A percentile compares a stretch with the other conserved stretches of the same genome.
phyloP scores from a whole-genome alignment of 75 land plant genomes.

The Selaginella tamariscina region DNA sequence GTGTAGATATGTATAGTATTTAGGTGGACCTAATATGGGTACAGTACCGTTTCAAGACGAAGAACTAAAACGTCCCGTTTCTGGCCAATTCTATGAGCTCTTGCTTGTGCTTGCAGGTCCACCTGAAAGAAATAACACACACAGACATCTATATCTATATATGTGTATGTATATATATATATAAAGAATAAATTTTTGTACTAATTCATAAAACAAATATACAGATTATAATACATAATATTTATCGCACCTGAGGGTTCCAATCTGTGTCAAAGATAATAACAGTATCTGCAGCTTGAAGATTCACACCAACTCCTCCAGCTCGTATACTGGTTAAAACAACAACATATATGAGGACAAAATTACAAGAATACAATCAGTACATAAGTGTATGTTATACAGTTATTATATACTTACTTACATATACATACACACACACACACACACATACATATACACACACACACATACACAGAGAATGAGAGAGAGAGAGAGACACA shows the following conservation, averaged over 20 bases:
- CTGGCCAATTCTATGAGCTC: constrained; percentile 99
- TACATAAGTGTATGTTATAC: too few species aligned
- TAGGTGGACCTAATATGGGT: too few species aligned
- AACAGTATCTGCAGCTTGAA: constrained; percentile 99
- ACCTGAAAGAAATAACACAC: constrained; percentile 38
- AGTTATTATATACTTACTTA: too few species aligned
- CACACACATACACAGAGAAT: neutral
- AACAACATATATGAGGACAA: neutral
- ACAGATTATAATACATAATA: too few species aligned
- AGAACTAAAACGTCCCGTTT: constrained; percentile 95
- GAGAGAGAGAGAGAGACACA: constrained; percentile 12
- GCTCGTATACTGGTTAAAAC: constrained; percentile 68
- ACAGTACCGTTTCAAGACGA: constrained; percentile 78
- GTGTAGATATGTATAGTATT: too few species aligned
- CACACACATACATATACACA: neutral
- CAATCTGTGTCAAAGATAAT: constrained; percentile 99
- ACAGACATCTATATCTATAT: neutral
- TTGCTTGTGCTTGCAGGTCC: constrained; percentile 99
- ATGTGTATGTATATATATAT: too few species aligned
- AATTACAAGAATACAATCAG: neutral
- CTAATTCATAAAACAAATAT: too few species aligned
- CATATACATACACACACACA: neutral
- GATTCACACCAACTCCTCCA: constrained; percentile 96
- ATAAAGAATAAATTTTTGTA: too few species aligned
- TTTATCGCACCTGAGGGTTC: constrained; percentile 94